Base-by-base conservation (phyloP, 2,329 filamentous ascomycete species). In the Scorias spongiosa region DNA sequence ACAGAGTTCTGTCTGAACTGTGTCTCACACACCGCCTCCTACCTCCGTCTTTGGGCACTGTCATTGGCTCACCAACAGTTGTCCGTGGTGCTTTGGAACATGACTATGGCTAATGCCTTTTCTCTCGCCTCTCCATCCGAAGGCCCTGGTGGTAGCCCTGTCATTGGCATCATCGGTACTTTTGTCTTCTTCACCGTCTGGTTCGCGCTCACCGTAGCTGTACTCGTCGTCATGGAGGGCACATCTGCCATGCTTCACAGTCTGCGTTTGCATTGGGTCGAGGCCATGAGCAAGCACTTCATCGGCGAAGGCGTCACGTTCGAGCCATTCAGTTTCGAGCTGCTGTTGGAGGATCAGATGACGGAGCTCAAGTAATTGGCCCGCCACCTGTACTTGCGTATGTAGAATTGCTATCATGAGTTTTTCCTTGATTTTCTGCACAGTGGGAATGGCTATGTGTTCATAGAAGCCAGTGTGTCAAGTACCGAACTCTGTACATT, bases 31-130 rank as follows among this genome's bases (percentile, higher is more conserved):
- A 98, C 93, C 4, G 91, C 91, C 4, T 98, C 91, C 1, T 98
- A 98, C 66, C 82, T 98, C 40, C 91, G 91, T 71, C 83, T 98
- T 39, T 98, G 91, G 91, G 91, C 91, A 29, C 66, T 98, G 55
- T 98, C 91, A 2, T 80, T 98, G 47, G 91, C 91, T 29, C 91
- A 98, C 71, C 91, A 98, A 64, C 91, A 96, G 74, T 80, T 98
- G 48, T 94, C 86, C 41, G 82, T 88, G 51, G 91, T 98, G 50
- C 75, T 98, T 40, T 98, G 91, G 91, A 76, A 76, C 56, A 98
- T 98, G 91, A 98, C 91, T 1, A 72, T 98, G 42, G 81, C 74
- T 28, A 80, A 79, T 42, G 81, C 84, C 2, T 82, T 98, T 46
- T 66, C 67, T 18, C 76, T 72, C 53, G 71, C 70, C 1, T 36